phyloP scores from a whole-genome alignment of 305 asterid genomes.

The Fraxinus albicans region DNA sequence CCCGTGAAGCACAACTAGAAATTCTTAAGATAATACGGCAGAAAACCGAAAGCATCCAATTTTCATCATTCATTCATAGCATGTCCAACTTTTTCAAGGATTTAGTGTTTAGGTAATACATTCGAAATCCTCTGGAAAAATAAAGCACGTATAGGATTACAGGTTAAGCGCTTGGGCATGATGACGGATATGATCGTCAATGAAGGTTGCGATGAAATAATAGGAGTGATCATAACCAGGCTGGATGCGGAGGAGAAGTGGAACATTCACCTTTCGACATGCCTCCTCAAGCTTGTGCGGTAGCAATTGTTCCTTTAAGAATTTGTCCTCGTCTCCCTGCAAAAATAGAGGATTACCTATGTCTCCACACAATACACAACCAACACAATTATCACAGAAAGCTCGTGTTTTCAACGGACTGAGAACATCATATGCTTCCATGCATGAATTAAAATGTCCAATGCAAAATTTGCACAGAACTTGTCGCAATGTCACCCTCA shows the following conservation, averaged over 20 bases:
- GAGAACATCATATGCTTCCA: neutral
- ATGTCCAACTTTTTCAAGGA: neutral
- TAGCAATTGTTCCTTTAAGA: conserved; percentile 63
- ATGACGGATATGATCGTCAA: conserved; percentile 86
- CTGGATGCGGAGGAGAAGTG: conserved; percentile 66
- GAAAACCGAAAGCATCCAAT: neutral
- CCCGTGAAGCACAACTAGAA: neutral
- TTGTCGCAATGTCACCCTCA: neutral
- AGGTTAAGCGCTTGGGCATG: conserved; percentile 83
- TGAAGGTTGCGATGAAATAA: conserved; percentile 73
- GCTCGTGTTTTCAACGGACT: neutral
- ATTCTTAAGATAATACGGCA: neutral
- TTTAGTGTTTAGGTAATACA: neutral
- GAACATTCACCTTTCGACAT: conserved; percentile 56
- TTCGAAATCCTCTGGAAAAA: neutral
- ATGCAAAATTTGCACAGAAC: neutral
- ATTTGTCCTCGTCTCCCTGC: conserved; percentile 91
- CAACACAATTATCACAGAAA: neutral
- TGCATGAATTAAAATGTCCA: neutral
- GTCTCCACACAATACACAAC: neutral
- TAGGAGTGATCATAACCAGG: conserved; percentile 97
- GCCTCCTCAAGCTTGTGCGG: conserved; percentile 83
- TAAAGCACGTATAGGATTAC: conserved; percentile 14
- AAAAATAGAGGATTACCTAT: neutral
- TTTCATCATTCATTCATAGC: neutral